Percentiles rank a stretch among this genome's conserved stretches.
Conservation (phyloP, 192 early-diverging fungal genomes). For the Rhizophagus clarus region DNA sequence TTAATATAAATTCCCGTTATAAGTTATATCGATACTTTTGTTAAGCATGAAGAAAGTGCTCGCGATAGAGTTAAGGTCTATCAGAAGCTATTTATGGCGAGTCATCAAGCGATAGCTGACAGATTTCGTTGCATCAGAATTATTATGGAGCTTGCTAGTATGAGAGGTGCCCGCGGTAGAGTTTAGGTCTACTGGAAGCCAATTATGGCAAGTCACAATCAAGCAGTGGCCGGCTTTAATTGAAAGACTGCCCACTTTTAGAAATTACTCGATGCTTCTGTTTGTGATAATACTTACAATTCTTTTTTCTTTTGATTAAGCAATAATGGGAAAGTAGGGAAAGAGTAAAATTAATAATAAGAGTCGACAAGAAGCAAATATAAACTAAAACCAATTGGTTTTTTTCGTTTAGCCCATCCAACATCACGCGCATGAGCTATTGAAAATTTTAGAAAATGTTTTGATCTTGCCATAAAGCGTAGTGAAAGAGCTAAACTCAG, state of each 20-base stretch:
- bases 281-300: conserved; percentile 8
- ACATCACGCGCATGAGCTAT: conserved; percentile 3
- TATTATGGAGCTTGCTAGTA: too few species aligned
- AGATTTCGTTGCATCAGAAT: too few species aligned
- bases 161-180: conserved; percentile 16
- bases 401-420: conserved; percentile 31
- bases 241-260: conserved; percentile 28
- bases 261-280: not conserved
- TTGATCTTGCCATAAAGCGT: conserved; percentile 14
- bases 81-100: too few species aligned
- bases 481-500: conserved; percentile 14
- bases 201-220: conserved; percentile 31
- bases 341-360: conserved; percentile 3
- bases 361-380: not conserved
- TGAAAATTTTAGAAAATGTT: conserved; percentile 14
- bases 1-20: not conserved
- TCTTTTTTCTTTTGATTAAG: not conserved
- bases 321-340: conserved; percentile 15
- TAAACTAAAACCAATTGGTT: conserved; percentile 26
- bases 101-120: too few species aligned
- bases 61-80: too few species aligned
- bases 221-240: conserved; percentile 14
- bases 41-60: conserved; percentile 13
- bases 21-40: conserved; percentile 2
- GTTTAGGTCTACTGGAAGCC: conserved; percentile 25